phyloP scores from a whole-genome alignment of 805 yeast species.

The Saccharomycopsis vini region DNA sequence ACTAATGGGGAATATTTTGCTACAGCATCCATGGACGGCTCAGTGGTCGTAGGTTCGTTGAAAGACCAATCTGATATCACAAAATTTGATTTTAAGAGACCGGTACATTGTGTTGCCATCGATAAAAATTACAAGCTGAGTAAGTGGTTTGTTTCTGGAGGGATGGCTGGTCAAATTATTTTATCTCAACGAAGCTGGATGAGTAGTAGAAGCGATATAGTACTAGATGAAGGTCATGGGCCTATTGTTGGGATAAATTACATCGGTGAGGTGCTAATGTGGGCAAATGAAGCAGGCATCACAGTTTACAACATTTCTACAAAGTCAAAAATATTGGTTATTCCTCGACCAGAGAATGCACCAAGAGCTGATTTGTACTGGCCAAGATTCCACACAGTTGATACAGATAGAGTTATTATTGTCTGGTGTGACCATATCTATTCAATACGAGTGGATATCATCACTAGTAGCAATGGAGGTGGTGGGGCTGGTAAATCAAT shows the following conservation, averaged over 20 bases:
- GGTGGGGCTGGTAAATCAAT: conserved; percentile 28
- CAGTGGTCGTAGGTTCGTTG: conserved; percentile 73
- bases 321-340: conserved; percentile 38
- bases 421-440: conserved; percentile 83
- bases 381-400: conserved; percentile 67
- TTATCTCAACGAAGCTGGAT: conserved; percentile 79
- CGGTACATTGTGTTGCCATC: conserved; percentile 78
- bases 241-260: conserved; percentile 63
- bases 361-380: conserved; percentile 73
- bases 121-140: conserved; percentile 58
- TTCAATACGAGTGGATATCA: conserved; percentile 44
- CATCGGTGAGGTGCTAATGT: conserved; percentile 57
- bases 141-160: conserved; percentile 74
- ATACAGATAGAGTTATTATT: conserved; percentile 54
- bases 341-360: conserved; percentile 47
- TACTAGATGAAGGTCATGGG: conserved; percentile 51
- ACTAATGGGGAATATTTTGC: conserved; percentile 71
- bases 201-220: conserved; percentile 65
- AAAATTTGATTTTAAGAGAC: conserved; percentile 78
- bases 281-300: conserved; percentile 83
- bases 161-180: conserved; percentile 76
- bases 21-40: conserved; percentile 90
- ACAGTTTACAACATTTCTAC: conserved; percentile 52
- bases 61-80: conserved; percentile 51
- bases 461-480: conserved; percentile 14